These are phyloP conservation scores for Salvia rosmarinus DNA, from an alignment of 257 asterid genomes.

Conservation along the genomic window DNA sequence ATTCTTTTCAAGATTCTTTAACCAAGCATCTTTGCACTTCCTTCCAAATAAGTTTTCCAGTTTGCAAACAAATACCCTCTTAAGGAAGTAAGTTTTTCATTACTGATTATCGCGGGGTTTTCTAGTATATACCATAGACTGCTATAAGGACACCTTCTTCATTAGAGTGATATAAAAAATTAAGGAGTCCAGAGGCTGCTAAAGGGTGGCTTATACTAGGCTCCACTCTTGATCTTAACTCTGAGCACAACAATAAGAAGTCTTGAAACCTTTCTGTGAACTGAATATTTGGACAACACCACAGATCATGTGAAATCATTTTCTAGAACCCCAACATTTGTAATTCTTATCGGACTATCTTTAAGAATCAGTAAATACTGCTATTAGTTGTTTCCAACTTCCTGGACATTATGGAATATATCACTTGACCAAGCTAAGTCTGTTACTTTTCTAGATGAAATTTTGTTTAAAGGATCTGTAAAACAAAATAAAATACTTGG, in stretches of 20 bases:
- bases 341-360: background rate
- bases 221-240: background rate
- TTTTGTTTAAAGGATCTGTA: background rate
- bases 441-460: background rate
- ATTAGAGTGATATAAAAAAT: background rate
- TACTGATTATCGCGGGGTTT: background rate
- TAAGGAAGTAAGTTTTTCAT: background rate
- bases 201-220: background rate
- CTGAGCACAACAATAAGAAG: no score
- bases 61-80: background rate
- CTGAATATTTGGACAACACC: background rate
- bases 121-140: background rate
- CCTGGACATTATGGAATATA: background rate
- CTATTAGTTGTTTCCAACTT: background rate
- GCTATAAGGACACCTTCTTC: background rate
- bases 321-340: background rate
- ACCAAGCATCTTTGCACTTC: background rate
- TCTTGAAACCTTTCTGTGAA: background rate
- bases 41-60: background rate
- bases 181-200: background rate
- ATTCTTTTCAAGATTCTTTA: background rate
- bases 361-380: background rate
- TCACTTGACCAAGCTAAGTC: background rate
- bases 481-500: background rate
- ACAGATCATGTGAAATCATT: background rate